Conservation (phyloP, 1,284 basidiomycete species). For the Meira miltonrushii region DNA sequence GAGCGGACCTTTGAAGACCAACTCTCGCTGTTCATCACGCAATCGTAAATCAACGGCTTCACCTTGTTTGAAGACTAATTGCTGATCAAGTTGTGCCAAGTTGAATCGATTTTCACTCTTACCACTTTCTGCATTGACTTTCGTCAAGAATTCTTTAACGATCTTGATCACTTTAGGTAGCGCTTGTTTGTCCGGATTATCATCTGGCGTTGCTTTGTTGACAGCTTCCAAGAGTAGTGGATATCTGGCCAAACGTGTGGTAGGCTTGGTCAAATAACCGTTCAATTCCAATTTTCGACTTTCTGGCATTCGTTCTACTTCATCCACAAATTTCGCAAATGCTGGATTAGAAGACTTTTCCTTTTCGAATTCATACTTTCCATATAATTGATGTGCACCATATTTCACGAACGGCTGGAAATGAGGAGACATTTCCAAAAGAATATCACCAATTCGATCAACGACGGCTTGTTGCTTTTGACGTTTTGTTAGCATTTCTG, state of each 20-base stretch:
- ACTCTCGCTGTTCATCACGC: conserved; percentile 77
- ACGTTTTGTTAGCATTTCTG: conserved; percentile 88
- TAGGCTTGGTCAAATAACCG: conserved; percentile 93
- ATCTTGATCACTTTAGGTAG: conserved; percentile 75
- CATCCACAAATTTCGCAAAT: conserved; percentile 94
- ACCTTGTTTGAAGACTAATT: conserved; percentile 75
- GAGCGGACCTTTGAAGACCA: conserved; percentile 88
- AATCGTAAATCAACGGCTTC: conserved; percentile 83
- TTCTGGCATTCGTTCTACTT: conserved; percentile 85
- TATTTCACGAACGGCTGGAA: conserved; percentile 90
- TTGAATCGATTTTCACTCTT: conserved; percentile 91
- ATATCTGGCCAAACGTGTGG: conserved; percentile 90
- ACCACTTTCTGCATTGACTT: conserved; percentile 86
- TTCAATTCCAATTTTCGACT: conserved; percentile 95
- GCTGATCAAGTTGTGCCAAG: conserved; percentile 79
- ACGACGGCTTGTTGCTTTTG: conserved; percentile 93
- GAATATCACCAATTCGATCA: conserved; percentile 83
- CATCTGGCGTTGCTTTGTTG: conserved; percentile 84
- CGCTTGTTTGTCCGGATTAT: conserved; percentile 76
- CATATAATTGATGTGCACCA: conserved; percentile 93
- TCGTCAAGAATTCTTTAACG: conserved; percentile 75
- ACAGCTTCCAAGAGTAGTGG: conserved; percentile 89
- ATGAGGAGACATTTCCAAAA: conserved; percentile 78
- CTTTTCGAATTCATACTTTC: conserved; percentile 98
- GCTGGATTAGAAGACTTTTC: conserved; percentile 87